These are phyloP conservation scores for Pseudocercospora cruenta DNA, from an alignment of 2,329 filamentous ascomycete species.

Conservation along the genomic window DNA sequence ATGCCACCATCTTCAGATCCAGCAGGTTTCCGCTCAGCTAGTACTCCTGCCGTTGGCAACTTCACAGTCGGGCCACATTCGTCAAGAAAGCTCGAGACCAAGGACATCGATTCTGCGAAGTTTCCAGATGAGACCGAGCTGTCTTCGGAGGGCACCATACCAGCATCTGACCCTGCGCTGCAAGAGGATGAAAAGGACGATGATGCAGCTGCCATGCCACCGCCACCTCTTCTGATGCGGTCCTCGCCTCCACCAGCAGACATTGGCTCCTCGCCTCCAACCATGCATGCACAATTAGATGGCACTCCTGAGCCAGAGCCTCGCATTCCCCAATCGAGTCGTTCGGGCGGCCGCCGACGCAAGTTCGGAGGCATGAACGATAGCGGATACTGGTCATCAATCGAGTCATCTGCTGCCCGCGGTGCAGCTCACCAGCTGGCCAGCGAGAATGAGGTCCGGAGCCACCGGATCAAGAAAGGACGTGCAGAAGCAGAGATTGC, in stretches of 20 bases:
- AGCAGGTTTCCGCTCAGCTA: constrained; percentile 39
- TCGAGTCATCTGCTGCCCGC: constrained; percentile 86
- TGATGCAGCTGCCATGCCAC: constrained; percentile 44
- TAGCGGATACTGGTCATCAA: constrained; percentile 94
- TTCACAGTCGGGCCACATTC: constrained; percentile 41
- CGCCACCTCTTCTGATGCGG: constrained; percentile 52
- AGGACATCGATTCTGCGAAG: constrained; percentile 54
- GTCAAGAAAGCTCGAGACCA: constrained; percentile 40
- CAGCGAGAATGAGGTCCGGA: constrained; percentile 73
- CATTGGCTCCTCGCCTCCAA: constrained; percentile 92
- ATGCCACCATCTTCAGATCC: constrained; percentile 32
- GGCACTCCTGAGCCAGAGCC: constrained; percentile 76
- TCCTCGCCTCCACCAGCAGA: constrained; percentile 72
- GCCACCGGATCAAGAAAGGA: constrained; percentile 72
- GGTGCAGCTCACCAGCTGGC: constrained; percentile 65
- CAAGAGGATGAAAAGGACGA: constrained; percentile 51
- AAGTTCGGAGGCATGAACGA: constrained; percentile 83
- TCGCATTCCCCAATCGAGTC: constrained; percentile 65
- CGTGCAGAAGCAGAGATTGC: constrained; percentile 95
- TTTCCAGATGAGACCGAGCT: constrained; percentile 56
- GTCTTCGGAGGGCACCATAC: constrained; percentile 57
- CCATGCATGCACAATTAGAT: constrained; percentile 66
- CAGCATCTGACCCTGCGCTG: constrained; percentile 54
- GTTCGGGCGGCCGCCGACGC: constrained; percentile 68
- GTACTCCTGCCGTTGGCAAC: constrained; percentile 43